Base-by-base conservation (phyloP, 352 stramenopile genomes). In the Nothophytophthora sp. region DNA sequence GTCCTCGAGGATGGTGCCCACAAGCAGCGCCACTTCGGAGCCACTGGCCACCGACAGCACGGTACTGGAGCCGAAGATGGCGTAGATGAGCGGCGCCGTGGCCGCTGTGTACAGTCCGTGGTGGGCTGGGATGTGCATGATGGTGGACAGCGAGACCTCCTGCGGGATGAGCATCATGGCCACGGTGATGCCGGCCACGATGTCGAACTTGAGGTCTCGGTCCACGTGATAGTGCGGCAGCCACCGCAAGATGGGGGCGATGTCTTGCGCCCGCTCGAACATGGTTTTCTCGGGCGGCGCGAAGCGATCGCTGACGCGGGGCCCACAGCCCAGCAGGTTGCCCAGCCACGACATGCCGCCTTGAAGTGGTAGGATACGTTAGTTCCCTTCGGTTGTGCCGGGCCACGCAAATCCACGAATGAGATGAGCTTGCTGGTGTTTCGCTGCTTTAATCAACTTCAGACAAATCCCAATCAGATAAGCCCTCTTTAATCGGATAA, bases 61-160 rank as follows among this genome's bases (percentile, higher is more conserved):
- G 4, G 73, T 67, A 6, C 67, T 89, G 5, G 63, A 76, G 9
- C 87, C 84, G 53, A 96, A 93, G 23, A 95, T 34, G 5, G 76
- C 63, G 60, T 96, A 96, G 25, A 86, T 69, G 41, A 92, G 51
- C 5, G 88, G 86, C 16, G 95, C 66, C 27, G 92, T 67, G 9
- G 73, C 72, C 0, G 83, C 83, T n/a, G 70, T 81, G 73, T 97
- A 97, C 2, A 97, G 66, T 12, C 90, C 88, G 66, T 94, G 93
- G 32, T 95, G 63, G 0, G 85, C 59, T 9, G 85, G 81, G 18
- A 97, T 63, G 44, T 73, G 51, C 70, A 91, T 91, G 13, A 83
- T 74, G 37, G 86, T 86, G 37, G 78, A 79, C 57, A 94, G 88
- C 41, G 63, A 77, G 68, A 95, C 86, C 27, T 69, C 72, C 47